Conservation (phyloP, 2,329 filamentous ascomycete genomes). For the Elsinoe ampelina region DNA sequence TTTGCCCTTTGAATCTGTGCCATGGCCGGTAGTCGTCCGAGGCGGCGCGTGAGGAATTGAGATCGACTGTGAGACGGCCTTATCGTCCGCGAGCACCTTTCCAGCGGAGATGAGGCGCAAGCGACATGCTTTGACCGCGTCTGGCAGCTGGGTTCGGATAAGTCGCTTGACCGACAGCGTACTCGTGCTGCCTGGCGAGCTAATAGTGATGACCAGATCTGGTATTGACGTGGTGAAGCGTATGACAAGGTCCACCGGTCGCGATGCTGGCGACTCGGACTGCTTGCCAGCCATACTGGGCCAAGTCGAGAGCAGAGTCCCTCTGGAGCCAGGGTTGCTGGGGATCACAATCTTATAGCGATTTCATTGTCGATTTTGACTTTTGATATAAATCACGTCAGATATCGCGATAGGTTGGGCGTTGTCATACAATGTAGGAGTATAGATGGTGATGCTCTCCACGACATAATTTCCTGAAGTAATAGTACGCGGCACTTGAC, state of each 20-base stretch:
- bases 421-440: not conserved
- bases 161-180: constrained; percentile 71
- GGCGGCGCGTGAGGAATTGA: constrained; percentile 51
- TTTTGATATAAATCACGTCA: not conserved
- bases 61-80: constrained; percentile 59
- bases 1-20: constrained; percentile 41
- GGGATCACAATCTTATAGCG: no score
- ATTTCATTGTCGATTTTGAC: not conserved
- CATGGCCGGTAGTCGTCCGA: constrained; percentile 27
- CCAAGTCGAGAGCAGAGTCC: not conserved
- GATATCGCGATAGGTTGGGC: not conserved
- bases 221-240: constrained; percentile 81
- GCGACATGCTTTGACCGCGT: constrained; percentile 54
- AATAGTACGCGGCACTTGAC: not conserved
- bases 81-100: constrained; percentile 68
- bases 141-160: constrained; percentile 63
- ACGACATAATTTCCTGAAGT: not conserved
- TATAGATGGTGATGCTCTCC: not conserved
- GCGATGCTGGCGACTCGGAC: not conserved
- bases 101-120: constrained; percentile 86
- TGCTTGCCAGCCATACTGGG: not conserved
- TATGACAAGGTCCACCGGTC: constrained; percentile 65
- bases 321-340: not conserved
- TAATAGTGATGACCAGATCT: constrained; percentile 71
- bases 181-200: constrained; percentile 58